These are phyloP conservation scores for Heterobasidion irregulare DNA, from an alignment of 1,284 basidiomycete genomes.

Conservation along the genomic window DNA sequence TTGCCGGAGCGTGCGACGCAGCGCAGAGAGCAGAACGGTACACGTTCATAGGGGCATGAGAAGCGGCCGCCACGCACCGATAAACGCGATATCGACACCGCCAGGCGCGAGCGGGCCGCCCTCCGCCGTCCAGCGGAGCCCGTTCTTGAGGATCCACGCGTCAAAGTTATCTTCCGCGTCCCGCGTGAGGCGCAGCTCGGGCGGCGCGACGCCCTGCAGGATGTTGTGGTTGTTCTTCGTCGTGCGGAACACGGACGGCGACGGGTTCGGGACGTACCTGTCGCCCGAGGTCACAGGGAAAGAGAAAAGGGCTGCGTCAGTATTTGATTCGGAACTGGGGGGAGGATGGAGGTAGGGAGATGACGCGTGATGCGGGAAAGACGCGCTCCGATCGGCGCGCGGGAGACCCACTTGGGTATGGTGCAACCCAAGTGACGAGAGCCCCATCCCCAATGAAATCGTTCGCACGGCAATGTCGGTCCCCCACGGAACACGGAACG, in stretches of 20 bases:
- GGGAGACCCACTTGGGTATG: too few relatives aligned
- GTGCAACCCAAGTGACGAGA: too few relatives aligned
- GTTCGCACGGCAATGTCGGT: too few relatives aligned
- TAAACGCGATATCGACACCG: conserved; percentile 79
- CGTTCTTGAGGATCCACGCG: conserved; percentile 83
- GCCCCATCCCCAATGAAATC: too few relatives aligned
- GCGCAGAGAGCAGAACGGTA: background rate
- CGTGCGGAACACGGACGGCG: conserved; percentile 79
- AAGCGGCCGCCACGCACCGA: conserved; percentile 39
- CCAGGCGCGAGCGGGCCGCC: conserved; percentile 72
- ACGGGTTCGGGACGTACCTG: conserved; percentile 84
- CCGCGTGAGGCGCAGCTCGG: conserved; percentile 64
- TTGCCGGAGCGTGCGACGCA: background rate
- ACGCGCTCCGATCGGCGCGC: too few relatives aligned
- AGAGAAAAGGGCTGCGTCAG: too few relatives aligned
- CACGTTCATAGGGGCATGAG: background rate
- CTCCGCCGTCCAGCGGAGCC: conserved; percentile 70
- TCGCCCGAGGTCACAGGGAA: too few relatives aligned
- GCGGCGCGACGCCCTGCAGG: conserved; percentile 75
- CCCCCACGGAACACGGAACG: background rate
- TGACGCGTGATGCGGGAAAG: background rate
- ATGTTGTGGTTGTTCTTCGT: conserved; percentile 93
- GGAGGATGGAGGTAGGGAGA: background rate
- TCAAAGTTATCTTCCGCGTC: conserved; percentile 75
- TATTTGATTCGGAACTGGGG: too few relatives aligned